phyloP scores from a whole-genome alignment of 257 asterid species.

The Knoxia roxburghii region DNA sequence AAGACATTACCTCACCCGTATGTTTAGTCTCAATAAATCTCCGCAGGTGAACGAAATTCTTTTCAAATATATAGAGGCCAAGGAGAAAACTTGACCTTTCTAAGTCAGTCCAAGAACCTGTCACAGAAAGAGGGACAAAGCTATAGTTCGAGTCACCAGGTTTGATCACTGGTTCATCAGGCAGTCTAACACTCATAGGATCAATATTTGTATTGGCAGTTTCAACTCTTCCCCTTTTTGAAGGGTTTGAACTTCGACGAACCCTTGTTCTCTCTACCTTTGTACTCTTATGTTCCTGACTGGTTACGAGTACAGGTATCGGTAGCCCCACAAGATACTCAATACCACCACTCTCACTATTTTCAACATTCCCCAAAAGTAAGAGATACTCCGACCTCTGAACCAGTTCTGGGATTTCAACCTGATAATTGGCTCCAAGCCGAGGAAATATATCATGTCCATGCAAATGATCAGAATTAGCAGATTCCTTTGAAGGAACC shows the following conservation, averaged over 20 bases:
- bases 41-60: constrained; percentile 47
- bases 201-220: constrained; percentile 16
- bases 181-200: constrained; percentile 14
- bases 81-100: constrained; percentile 52
- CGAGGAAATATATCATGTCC: constrained; percentile 50
- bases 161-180: constrained; percentile 4
- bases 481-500: constrained; percentile 18
- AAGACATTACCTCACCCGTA: constrained; percentile 44
- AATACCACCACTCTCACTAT: constrained; percentile 14
- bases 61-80: constrained; percentile 58
- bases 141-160: not conserved
- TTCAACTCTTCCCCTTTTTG: constrained; percentile 14
- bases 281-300: constrained; percentile 13
- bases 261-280: constrained; percentile 11
- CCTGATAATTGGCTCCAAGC: constrained; percentile 60
- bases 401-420: constrained; percentile 38
- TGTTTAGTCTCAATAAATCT: constrained; percentile 46
- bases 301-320: constrained; percentile 31
- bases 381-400: constrained; percentile 11
- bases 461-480: constrained; percentile 25
- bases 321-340: constrained; percentile 33
- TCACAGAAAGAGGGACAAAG: constrained; percentile 44
- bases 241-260: constrained; percentile 12
- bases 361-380: constrained; percentile 9
- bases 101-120: constrained; percentile 41